Percentiles rank a stretch among this genome's conserved stretches.
Evolutionary conservation across 2,329 filamentous ascomycete genomes (phyloP).

Genomic region (Mariannaea sp.): DNA sequence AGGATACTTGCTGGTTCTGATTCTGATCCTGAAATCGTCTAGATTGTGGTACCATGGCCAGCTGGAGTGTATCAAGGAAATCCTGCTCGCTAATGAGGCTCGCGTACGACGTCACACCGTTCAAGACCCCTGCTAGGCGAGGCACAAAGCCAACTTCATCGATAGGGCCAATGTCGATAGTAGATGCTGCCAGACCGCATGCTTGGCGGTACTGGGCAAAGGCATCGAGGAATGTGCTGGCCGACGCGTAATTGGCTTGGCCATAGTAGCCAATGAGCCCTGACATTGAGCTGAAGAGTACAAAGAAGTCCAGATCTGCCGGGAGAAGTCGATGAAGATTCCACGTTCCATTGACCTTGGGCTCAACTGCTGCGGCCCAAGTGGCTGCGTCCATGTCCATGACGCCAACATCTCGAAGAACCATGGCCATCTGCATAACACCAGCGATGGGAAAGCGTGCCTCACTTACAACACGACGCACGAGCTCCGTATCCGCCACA

Average conservation of each 20-base stretch:
- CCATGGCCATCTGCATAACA: conserved; percentile 13
- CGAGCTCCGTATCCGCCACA: conserved; percentile 37
- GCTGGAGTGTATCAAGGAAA: no score
- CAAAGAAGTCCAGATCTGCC: conserved; percentile 44
- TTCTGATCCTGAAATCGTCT: no score
- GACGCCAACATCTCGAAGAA: conserved; percentile 20
- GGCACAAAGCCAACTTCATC: background rate
- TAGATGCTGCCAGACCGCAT: conserved; percentile 33
- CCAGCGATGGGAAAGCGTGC: conserved; percentile 10
- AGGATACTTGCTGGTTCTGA: background rate
- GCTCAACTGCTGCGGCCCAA: conserved; percentile 33
- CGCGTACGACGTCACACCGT: no score
- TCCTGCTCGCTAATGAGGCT: no score
- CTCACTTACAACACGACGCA: conserved; percentile 30
- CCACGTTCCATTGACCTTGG: conserved; percentile 44
- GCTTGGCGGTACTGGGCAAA: conserved; percentile 44
- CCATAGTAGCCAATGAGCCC: conserved; percentile 40
- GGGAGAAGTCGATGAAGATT: conserved; percentile 39
- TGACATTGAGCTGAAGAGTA: conserved; percentile 41
- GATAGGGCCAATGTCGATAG: background rate
- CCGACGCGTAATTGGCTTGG: conserved; percentile 49
- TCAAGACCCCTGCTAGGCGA: no score
- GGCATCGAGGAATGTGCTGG: conserved; percentile 47
- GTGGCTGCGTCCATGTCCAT: conserved; percentile 42
- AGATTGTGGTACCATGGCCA: no score